phyloP scores from a whole-genome alignment of 2,329 filamentous ascomycete genomes.

The Thelonectria discophora region DNA sequence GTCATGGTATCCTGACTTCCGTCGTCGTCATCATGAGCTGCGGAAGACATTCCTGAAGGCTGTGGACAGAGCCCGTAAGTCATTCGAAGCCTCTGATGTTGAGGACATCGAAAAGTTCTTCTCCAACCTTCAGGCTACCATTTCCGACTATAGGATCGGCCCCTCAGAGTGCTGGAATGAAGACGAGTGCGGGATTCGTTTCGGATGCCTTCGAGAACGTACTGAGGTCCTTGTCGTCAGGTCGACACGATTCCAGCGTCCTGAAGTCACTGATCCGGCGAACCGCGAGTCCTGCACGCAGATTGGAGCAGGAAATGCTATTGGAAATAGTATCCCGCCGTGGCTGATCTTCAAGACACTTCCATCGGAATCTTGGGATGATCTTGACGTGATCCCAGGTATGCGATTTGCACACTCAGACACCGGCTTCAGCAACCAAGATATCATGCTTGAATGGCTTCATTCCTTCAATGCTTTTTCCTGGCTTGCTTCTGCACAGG shows the following conservation, averaged over 20 bases:
- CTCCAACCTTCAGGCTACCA: not conserved
- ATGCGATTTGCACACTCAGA: constrained; percentile 15
- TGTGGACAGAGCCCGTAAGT: constrained; percentile 10
- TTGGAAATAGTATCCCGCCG: no score
- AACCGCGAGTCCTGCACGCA: no score
- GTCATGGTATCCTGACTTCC: no score
- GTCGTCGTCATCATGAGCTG: constrained; percentile 16
- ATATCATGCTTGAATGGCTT: constrained; percentile 6
- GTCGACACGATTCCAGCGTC: constrained; percentile 1
- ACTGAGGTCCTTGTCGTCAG: constrained; percentile 1
- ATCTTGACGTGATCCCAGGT: constrained; percentile 5
- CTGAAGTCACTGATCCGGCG: constrained; percentile 1
- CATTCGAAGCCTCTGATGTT: not conserved
- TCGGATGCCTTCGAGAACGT: constrained; percentile 8
- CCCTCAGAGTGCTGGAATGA: constrained; percentile 7
- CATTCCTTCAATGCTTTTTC: constrained; percentile 4
- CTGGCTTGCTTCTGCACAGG: constrained; percentile 4
- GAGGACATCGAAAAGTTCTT: not conserved
- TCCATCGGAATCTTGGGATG: not conserved
- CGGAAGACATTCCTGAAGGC: constrained; percentile 10
- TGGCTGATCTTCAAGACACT: constrained; percentile 1
- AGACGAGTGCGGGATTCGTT: constrained; percentile 6
- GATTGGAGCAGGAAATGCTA: no score
- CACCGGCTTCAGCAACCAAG: constrained; percentile 5
- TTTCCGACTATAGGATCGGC: not conserved